Conservation (phyloP, 176 grass and related monocot species). For the Chloris gayana region DNA sequence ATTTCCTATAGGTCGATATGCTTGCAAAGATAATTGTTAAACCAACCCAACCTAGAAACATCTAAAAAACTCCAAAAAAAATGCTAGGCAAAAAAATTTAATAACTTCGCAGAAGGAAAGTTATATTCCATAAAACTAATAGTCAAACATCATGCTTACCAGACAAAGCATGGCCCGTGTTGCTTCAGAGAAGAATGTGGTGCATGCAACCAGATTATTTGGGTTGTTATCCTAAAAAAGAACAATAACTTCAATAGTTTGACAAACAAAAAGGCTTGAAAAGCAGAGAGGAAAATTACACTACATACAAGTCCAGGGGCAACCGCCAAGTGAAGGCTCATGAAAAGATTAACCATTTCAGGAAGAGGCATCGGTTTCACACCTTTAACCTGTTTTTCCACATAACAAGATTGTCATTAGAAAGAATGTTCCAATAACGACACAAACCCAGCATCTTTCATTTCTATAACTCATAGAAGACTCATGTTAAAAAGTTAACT, state of each 20-base stretch:
- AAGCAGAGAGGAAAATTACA: slow-evolving; percentile 6
- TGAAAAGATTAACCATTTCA: slow-evolving; percentile 85
- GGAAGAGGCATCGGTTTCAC: slow-evolving; percentile 84
- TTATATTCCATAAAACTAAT: slow-evolving; percentile 1
- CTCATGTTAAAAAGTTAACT: background rate
- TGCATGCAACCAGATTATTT: slow-evolving; percentile 88
- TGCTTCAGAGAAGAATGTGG: slow-evolving; percentile 92
- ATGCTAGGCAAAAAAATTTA: background rate
- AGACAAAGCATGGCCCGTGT: slow-evolving; percentile 81
- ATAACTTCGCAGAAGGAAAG: background rate
- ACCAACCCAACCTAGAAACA: background rate
- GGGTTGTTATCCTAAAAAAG: slow-evolving; percentile 82
- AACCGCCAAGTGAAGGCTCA: slow-evolving; percentile 82
- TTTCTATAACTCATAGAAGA: slow-evolving; percentile 25
- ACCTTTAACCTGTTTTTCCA: slow-evolving; percentile 75
- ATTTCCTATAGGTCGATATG: background rate
- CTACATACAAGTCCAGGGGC: slow-evolving; percentile 88
- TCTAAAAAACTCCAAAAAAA: background rate
- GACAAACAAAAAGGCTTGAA: slow-evolving; percentile 17
- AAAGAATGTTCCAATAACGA: slow-evolving; percentile 19
- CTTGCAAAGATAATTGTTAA: too few species aligned
- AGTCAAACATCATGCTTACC: slow-evolving; percentile 60
- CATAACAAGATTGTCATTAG: slow-evolving; percentile 20
- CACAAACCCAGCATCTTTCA: slow-evolving; percentile 15
- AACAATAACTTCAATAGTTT: slow-evolving; percentile 41